Evolutionary conservation across 495 filamentous ascomycete species (phyloP), one percentile per base, ranked within the genome.

Genomic region (Poronia punctata): DNA sequence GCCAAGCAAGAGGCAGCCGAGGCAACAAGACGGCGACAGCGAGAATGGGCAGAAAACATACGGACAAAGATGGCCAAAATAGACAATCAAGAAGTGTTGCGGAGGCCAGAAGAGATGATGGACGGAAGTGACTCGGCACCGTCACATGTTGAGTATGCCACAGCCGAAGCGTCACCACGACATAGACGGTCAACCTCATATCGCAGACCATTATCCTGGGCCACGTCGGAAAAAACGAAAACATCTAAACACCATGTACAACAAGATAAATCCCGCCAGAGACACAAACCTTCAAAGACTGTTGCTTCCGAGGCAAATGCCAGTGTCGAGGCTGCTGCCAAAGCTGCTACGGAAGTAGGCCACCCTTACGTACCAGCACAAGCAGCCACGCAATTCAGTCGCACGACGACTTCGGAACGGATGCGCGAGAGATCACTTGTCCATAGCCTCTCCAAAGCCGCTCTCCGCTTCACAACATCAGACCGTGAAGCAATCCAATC

Each of bases 381-480:
- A 27, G 71, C 72, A 4, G 71, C 73, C 5, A 46, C 61, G 5
- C 63, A 71, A 33, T 77, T 75, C 43, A 54, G 62, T 15, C 50
- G 66, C 12, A 75, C 72, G 4, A 61, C 68, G 7, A 73, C 70
- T 0, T 53, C 57, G 5, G 56, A 61, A 15, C 25, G 48, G 23
- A 66, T 66, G 58, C 59, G 57, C 19, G 44, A 56, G 18, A 45
- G 45, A 35, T 39, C 59, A 7, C 25, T 54, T 11, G 42, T 54
- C 5, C 69, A 72, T 35, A 67, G 68, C 7, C 43, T 74, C 6
- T 63, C 67, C 1, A 41, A 51, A 29, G 40, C 56, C 17, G 66
- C 60, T 0, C 33, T 71, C 26, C 60, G 60, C 23, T 42, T 51
- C 25, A 61, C 66, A 35, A 14, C 52, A 12, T 19, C 42, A 23